These are phyloP conservation scores for Diaporthe longicolla DNA, from an alignment of 2,329 filamentous ascomycete genomes.

Conservation along the genomic window DNA sequence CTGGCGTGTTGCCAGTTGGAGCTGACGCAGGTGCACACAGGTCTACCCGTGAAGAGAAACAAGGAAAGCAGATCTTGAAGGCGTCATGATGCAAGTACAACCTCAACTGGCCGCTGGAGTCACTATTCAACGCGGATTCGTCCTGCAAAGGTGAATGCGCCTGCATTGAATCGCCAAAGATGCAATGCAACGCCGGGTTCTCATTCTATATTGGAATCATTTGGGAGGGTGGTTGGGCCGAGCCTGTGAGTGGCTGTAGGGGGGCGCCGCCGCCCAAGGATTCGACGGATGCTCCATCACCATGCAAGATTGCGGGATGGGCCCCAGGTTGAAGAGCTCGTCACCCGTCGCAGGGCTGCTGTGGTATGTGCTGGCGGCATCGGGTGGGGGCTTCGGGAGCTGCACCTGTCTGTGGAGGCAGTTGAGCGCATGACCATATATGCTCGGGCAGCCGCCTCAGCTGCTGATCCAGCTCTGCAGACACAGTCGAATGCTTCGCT, in stretches of 20 bases:
- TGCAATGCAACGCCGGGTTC: conserved; percentile 34
- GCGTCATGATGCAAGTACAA: conserved; percentile 32
- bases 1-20: not conserved
- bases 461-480: too few relatives aligned
- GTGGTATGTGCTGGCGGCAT: conserved; percentile 35
- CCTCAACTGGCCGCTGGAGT: conserved; percentile 20
- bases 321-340: conserved; percentile 2
- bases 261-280: not conserved
- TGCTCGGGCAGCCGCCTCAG: not conserved
- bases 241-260: conserved; percentile 16
- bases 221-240: not conserved
- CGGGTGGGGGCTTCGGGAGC: conserved; percentile 34
- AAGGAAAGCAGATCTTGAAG: conserved; percentile 18
- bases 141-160: conserved; percentile 10
- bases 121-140: not conserved
- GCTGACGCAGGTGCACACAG: conserved; percentile 23
- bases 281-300: conserved; percentile 27
- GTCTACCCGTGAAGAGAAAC: conserved; percentile 12
- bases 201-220: conserved; percentile 24
- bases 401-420: conserved; percentile 30
- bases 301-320: conserved; percentile 35
- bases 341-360: conserved; percentile 24
- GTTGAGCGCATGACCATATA: conserved; percentile 13
- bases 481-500: not conserved
- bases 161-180: conserved; percentile 22